Evolutionary conservation across 345 rosid species (phyloP), one percentile per base, ranked within the genome.

Genomic region (Citrus australasica): DNA sequence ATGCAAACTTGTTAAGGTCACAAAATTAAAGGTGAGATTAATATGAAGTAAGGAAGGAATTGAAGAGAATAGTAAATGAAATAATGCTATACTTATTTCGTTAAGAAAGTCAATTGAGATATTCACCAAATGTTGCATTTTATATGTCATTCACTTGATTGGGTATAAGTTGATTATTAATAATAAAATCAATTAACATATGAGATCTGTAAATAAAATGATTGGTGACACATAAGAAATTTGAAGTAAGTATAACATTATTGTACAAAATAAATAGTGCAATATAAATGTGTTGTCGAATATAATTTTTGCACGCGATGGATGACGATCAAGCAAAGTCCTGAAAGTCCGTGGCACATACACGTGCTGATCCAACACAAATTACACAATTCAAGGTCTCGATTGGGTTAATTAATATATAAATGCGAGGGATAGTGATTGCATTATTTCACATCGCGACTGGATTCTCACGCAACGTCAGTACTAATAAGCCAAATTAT

Each of bases 381-480:
- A 17, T 6, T 78, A 55, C 85, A 76, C 79, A 69, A 81, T 37
- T 79, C 85, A 67, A 85, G 82, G 80, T 59, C 84, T 83, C 60
- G 84, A 73, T 75, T 67, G 72, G 58, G 69, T 78, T 80, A 64
- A 78, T 76, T 64, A 73, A 62, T 33, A 42, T 35, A 4, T 65
- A 7, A 55, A 19, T 17, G 13, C 32, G 25, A 9, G 60, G 32
- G 55, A 32, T 55, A 22, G 53, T 76, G 67, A 79, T 69, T 75
- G 66, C 37, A 37, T 67, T 76, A 67, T 67, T 67, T 69, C 60
- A 63, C 75, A 38, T 16, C 65, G 66, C 85, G 67, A 76, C 76
- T 69, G 82, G 84, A 85, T 86, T 83, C 89, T 70, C 80, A 88
- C 89, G 91, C 89, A 71, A 85, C 76, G 79, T 67, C 76, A 24